Percentiles rank a stretch among this genome's conserved stretches.
phyloP scores from a whole-genome alignment of 768 basidiomycete species.

The Roridomyces roridus region DNA sequence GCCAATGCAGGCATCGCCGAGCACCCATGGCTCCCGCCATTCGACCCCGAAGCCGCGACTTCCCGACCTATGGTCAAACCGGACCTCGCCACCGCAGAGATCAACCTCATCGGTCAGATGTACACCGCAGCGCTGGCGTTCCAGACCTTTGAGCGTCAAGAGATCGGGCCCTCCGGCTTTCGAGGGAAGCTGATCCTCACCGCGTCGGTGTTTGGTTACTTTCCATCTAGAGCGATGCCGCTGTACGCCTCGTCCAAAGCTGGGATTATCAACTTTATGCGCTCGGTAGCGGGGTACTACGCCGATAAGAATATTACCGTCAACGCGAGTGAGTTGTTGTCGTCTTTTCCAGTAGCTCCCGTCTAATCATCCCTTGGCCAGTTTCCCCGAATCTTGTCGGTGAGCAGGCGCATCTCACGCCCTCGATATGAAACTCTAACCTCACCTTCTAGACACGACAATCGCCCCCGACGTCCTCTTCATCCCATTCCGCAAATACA shows the following conservation, averaged over 20 bases:
- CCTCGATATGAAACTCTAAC: neutral
- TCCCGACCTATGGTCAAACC: slow-evolving; percentile 23
- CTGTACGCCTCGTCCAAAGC: slow-evolving; percentile 29
- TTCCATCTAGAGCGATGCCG: slow-evolving; percentile 23
- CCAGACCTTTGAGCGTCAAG: slow-evolving; percentile 28
- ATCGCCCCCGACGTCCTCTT: slow-evolving; percentile 22
- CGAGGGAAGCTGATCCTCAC: slow-evolving; percentile 27
- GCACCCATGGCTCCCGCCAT: slow-evolving; percentile 26
- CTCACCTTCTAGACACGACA: slow-evolving; percentile 3
- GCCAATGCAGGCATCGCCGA: slow-evolving; percentile 29
- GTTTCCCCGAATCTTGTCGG: slow-evolving; percentile 23
- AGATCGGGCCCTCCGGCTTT: slow-evolving; percentile 22
- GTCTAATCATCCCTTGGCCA: neutral
- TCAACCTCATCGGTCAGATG: slow-evolving; percentile 26
- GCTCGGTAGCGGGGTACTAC: slow-evolving; percentile 24
- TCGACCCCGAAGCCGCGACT: slow-evolving; percentile 16
- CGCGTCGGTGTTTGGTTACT: slow-evolving; percentile 26
- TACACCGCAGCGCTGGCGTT: slow-evolving; percentile 28
- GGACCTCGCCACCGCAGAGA: slow-evolving; percentile 15
- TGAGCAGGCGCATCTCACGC: neutral
- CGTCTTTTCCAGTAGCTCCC: neutral
- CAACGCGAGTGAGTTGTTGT: slow-evolving; percentile 18
- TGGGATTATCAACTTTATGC: slow-evolving; percentile 26
- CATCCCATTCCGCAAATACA: slow-evolving; percentile 18
- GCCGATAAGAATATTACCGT: slow-evolving; percentile 24